phyloP scores from a whole-genome alignment of 2,329 filamentous ascomycete genomes.

The Colletotrichum brevisporum region DNA sequence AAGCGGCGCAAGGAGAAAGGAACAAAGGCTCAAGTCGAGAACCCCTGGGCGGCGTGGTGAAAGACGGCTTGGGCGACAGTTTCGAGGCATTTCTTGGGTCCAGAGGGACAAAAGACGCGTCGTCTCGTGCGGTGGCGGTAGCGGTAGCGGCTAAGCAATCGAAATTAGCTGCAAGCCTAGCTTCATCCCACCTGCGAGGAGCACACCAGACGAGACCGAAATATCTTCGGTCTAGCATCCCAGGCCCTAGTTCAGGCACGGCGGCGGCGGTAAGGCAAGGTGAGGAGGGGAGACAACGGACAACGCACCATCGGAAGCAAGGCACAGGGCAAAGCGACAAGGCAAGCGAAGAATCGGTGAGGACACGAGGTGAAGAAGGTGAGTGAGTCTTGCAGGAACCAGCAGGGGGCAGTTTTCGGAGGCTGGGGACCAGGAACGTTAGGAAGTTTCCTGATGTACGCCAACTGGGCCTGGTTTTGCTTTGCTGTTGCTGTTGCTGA shows the following conservation, averaged over 20 bases:
- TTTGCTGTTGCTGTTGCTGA: background rate
- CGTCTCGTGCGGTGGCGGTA: conserved; percentile 10
- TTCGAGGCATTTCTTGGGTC: conserved; percentile 11
- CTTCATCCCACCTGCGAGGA: conserved; percentile 36
- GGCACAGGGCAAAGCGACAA: conserved; percentile 26
- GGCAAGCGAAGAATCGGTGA: conserved; percentile 31
- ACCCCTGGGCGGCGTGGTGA: conserved; percentile 23
- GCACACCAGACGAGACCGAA: conserved; percentile 31
- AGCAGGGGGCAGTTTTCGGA: conserved; percentile 17
- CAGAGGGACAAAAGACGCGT: conserved; percentile 23
- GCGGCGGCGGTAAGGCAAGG: conserved; percentile 15
- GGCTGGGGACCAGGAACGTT: conserved; percentile 23
- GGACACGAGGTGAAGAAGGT: conserved; percentile 14
- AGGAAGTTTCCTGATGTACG: conserved; percentile 11
- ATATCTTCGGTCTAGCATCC: conserved; percentile 1
- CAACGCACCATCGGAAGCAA: background rate
- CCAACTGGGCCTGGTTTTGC: background rate
- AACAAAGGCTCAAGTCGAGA: background rate
- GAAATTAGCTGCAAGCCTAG: conserved; percentile 36
- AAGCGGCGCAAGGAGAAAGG: conserved; percentile 13
- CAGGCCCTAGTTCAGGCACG: conserved; percentile 9
- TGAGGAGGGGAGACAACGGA: conserved; percentile 8
- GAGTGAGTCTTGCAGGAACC: too few species aligned
- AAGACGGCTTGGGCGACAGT: conserved; percentile 10
- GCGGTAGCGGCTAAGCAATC: conserved; percentile 22